phyloP scores from a whole-genome alignment of 345 rosid species.

The Physaria fendleri region DNA sequence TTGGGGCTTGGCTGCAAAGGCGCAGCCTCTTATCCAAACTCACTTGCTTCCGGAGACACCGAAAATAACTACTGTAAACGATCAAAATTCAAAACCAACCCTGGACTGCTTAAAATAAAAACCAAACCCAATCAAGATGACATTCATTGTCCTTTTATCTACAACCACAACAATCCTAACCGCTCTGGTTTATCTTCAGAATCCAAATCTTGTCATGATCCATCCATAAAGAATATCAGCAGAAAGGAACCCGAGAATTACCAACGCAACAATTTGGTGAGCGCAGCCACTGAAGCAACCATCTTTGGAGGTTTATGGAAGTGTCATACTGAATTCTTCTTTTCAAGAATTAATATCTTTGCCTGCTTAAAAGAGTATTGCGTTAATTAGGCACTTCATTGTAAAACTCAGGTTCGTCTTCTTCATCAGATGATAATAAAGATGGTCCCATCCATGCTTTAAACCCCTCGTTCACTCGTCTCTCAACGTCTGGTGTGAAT shows the following conservation, averaged over 20 bases:
- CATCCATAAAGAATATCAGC: constrained; percentile 4
- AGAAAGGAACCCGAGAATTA: background rate
- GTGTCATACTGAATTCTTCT: constrained; percentile 6
- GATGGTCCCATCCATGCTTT: constrained; percentile 94
- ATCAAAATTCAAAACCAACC: background rate
- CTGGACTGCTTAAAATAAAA: background rate
- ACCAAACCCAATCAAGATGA: constrained; percentile 4
- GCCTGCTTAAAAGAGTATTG: constrained; percentile 37
- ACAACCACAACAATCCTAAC: background rate
- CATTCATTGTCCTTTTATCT: background rate
- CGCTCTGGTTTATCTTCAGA: background rate
- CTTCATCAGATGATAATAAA: constrained; percentile 80
- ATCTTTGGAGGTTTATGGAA: constrained; percentile 1
- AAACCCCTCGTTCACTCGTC: constrained; percentile 77
- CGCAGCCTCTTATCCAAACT: too few relatives aligned
- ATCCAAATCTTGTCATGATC: constrained; percentile 3
- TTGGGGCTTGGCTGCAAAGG: too few relatives aligned
- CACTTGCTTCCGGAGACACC: too few relatives aligned
- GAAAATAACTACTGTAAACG: background rate
- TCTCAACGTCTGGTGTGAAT: constrained; percentile 73
- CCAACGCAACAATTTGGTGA: constrained; percentile 1
- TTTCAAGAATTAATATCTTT: constrained; percentile 30
- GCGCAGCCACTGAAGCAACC: constrained; percentile 10
- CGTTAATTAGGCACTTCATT: constrained; percentile 39
- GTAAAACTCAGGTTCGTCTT: constrained; percentile 62